Evolutionary conservation across 1,139 yeast genomes (phyloP), one percentile per base, ranked within the genome.

Genomic region (Arxiozyma bovina): DNA sequence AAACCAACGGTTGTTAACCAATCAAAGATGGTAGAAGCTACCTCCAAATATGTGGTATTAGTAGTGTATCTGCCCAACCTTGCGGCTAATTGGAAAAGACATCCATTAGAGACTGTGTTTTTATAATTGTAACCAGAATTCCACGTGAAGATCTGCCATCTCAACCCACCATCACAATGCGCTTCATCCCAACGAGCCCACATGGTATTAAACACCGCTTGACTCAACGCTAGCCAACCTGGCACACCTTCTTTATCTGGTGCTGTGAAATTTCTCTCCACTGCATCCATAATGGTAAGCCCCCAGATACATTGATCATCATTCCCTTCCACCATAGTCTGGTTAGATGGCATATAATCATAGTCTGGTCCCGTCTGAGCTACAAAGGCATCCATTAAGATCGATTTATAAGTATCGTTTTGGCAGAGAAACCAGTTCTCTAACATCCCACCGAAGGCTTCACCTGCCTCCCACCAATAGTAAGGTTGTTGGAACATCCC

Each of bases 231-330:
- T 30, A 81, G 69, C 87, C 87, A 82, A 38, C 73, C 72, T 3
- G 75, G 74, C 40, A 51, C 45, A 15, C 63, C 63, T 27, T 58
- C 60, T 4, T 60, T 65, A 2, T 41, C 45, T 22, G 77, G 76
- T n/a, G 69, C 69, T 4, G 83, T 75, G 61, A 82, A 80, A 64
- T 80, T 81, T 60, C 83, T 73, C 64, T 82, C 86, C 1, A 77
- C 83, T 1, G 87, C 87, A 55, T 74, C 78, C 77, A 82, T 75
- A 41, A 79, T 73, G 1, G 85, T 75, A 61, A 82, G 63, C 3
- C 85, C 86, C 87, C 87, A 82, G 50, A 82, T 81, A 57, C 85
- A 85, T 71, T 82, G 87, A 70, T 82, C 87, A 75, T 82, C 87
- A 67, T 82, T 82, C 65, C 87, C 87, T 66, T 81, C 86, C 22